Percentiles rank a stretch among this genome's conserved stretches.
phyloP scores from a whole-genome alignment of 805 yeast genomes.

The Ogataea minuta region DNA sequence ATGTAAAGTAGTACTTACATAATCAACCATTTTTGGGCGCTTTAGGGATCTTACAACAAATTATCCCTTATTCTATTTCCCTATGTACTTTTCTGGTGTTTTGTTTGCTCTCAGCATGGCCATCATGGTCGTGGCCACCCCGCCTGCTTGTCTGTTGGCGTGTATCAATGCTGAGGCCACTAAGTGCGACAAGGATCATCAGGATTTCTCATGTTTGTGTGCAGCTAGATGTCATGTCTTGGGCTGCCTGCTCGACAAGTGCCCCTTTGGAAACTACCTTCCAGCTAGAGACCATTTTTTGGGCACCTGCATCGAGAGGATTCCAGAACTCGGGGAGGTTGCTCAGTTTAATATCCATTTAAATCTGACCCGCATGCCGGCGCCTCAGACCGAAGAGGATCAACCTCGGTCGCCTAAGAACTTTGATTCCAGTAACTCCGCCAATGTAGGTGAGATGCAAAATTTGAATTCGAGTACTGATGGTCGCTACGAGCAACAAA shows the following conservation, averaged over 20 bases:
- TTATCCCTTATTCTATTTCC: slow-evolving; percentile 5
- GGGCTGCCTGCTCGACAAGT: slow-evolving; percentile 40
- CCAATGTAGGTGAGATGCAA: too few species aligned
- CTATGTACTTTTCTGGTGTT: slow-evolving; percentile 4
- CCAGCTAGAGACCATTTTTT: slow-evolving; percentile 49
- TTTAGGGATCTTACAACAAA: slow-evolving; percentile 1
- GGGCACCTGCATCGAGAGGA: slow-evolving; percentile 46
- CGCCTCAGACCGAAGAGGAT: background rate
- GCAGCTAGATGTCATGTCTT: slow-evolving; percentile 26
- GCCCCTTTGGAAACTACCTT: slow-evolving; percentile 42
- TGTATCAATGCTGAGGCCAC: slow-evolving; percentile 23
- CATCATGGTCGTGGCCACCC: slow-evolving; percentile 14
- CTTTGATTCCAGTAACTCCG: too few species aligned
- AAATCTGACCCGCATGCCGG: slow-evolving; percentile 1
- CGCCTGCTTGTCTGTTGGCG: slow-evolving; percentile 28
- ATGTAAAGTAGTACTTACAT: too few species aligned
- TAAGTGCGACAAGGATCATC: slow-evolving; percentile 19
- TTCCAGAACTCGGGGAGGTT: slow-evolving; percentile 23
- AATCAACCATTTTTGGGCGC: slow-evolving; percentile 5
- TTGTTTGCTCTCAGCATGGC: slow-evolving; percentile 1
- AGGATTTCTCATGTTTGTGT: slow-evolving; percentile 40
- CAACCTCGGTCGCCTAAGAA: too few species aligned
- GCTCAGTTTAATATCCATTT: slow-evolving; percentile 24
- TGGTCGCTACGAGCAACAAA: background rate
- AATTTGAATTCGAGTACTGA: too few species aligned